Evolutionary conservation across 2,329 filamentous ascomycete species (phyloP).

Genomic region (Intubia oerlemansii): DNA sequence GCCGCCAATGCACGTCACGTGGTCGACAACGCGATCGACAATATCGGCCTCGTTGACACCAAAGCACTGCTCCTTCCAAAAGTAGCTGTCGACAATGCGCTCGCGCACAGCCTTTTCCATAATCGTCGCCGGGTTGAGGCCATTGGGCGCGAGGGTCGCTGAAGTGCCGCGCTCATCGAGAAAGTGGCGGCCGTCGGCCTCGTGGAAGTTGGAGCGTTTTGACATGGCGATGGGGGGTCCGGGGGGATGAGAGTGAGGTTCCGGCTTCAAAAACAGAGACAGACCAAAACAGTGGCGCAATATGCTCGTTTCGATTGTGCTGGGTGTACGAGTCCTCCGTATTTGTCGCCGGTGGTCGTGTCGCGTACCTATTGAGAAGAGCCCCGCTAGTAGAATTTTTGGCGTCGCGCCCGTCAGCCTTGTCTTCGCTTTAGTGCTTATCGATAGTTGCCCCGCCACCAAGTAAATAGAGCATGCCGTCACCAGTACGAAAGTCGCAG

Average conservation of each 20-base stretch:
- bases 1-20: constrained; percentile 66
- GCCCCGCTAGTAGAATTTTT: no score
- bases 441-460: constrained; percentile 10
- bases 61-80: constrained; percentile 98
- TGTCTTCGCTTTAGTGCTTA: constrained; percentile 4
- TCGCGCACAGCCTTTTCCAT: constrained; percentile 92
- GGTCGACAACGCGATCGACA: constrained; percentile 71
- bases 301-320: constrained; percentile 1
- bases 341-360: no score
- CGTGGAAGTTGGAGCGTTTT: constrained; percentile 21
- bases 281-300: no score
- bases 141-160: constrained; percentile 57
- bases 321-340: not conserved
- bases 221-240: no score
- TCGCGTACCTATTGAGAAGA: no score
- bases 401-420: no score
- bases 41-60: constrained; percentile 69
- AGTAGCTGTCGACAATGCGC: constrained; percentile 86
- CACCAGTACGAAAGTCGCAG: no score
- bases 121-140: constrained; percentile 83
- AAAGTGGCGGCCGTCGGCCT: constrained; percentile 61
- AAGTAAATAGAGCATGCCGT: no score
- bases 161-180: constrained; percentile 79
- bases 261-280: no score
- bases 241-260: no score